Evolutionary conservation across 2,329 filamentous ascomycete genomes (phyloP).

Genomic region (Cladophialophora bantiana): DNA sequence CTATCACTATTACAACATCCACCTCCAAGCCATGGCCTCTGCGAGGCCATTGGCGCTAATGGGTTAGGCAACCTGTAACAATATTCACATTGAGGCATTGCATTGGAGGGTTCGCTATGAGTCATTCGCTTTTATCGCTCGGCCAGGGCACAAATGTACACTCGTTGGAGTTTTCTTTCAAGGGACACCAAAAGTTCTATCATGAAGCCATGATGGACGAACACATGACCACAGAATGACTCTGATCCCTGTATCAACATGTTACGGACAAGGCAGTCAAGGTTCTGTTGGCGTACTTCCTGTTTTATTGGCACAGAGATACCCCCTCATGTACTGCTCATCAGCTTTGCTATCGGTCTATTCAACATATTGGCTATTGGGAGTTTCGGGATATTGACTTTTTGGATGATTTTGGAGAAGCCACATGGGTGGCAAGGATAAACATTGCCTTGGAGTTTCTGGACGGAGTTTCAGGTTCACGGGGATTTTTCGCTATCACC

Average conservation of each 20-base stretch:
- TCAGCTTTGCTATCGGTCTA: conserved; percentile 2
- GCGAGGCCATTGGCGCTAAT: conserved; percentile 18
- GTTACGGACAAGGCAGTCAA: conserved; percentile 15
- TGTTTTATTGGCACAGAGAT: conserved; percentile 20
- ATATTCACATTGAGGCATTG: conserved; percentile 21
- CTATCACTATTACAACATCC: conserved; percentile 3
- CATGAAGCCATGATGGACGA: conserved; percentile 28
- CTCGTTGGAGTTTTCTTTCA: conserved; percentile 25
- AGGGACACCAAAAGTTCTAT: conserved; percentile 23
- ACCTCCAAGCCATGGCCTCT: conserved; percentile 1
- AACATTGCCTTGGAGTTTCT: not conserved
- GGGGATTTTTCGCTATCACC: not conserved
- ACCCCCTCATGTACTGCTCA: conserved; percentile 16
- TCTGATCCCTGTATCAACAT: conserved; percentile 26
- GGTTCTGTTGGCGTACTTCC: conserved; percentile 12
- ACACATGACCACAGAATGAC: conserved; percentile 26
- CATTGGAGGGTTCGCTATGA: conserved; percentile 24
- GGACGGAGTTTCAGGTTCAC: not conserved
- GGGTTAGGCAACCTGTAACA: conserved; percentile 29
- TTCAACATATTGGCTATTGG: not conserved
- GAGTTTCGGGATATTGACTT: not conserved
- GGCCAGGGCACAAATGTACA: conserved; percentile 14
- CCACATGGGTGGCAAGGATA: conserved; percentile 1
- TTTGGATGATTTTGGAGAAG: conserved; percentile 1
- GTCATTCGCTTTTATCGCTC: conserved; percentile 22